phyloP scores from a whole-genome alignment of 1,284 basidiomycete species.

The Ceratobasidium sp. region DNA sequence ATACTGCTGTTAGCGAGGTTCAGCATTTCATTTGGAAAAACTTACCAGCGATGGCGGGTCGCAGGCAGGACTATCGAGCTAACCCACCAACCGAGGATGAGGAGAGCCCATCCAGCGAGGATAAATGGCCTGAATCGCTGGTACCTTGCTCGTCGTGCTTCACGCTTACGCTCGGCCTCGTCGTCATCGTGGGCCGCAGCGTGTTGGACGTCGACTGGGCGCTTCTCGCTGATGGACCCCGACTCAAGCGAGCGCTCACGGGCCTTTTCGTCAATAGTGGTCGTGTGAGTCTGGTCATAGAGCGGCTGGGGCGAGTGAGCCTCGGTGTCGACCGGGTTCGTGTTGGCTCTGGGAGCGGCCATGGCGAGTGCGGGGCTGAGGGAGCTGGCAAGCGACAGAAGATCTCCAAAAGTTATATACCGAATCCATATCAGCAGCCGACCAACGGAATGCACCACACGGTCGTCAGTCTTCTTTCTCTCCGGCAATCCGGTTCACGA shows the following conservation, averaged over 20 bases:
- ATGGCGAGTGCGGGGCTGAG: too few relatives aligned
- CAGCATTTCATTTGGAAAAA: conserved; percentile 28
- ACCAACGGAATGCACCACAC: neutral
- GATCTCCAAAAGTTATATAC: neutral
- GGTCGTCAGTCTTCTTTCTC: neutral
- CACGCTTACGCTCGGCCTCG: conserved; percentile 14
- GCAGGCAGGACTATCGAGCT: conserved; percentile 67
- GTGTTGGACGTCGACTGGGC: neutral
- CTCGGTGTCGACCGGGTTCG: too few relatives aligned
- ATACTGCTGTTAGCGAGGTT: conserved; percentile 5
- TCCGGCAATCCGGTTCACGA: too few relatives aligned
- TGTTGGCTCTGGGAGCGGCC: too few relatives aligned
- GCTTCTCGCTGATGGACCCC: conserved; percentile 20
- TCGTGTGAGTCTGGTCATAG: neutral
- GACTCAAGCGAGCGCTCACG: conserved; percentile 20
- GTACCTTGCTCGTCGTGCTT: conserved; percentile 36
- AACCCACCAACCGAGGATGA: conserved; percentile 84
- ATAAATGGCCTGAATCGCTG: conserved; percentile 53
- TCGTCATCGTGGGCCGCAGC: conserved; percentile 5
- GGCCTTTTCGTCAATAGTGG: conserved; percentile 16
- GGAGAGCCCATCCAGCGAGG: conserved; percentile 58
- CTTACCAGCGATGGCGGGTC: conserved; percentile 75
- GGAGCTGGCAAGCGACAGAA: too few relatives aligned
- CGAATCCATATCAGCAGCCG: neutral
- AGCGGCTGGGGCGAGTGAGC: too few relatives aligned